Base-by-base conservation (phyloP, 148 eudicot genomes). In the Amaranthus palmeri region DNA sequence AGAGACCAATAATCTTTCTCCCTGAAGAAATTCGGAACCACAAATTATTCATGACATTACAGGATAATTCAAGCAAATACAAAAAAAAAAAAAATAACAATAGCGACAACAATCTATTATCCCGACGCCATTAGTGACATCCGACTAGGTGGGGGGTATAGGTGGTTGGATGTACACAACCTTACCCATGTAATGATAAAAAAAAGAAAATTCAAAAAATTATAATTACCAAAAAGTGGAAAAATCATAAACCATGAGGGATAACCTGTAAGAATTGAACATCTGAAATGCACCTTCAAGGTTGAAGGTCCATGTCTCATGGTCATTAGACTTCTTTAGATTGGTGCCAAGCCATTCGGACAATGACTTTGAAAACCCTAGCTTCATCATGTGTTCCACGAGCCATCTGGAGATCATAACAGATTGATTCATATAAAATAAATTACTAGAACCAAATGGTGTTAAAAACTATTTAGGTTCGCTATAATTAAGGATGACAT, bases 331-430 rank as follows among this genome's bases (percentile, higher is more conserved):
- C 77, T 85, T 87, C 79, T 81, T 92, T 61, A 96, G 85, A 76
- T 92, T 96, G 73, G 83, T 96, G 45, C 96, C 99, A 42, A 96
- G 76, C 97, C 99, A 96, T 61, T 96, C 91, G 3, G 97, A 87
- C 72, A 96, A 68, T 44, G 97, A 87, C 89, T 79, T 90, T 14
- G 99, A 88, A 82, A 96, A 96, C 44, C 99, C 99, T 71, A 92
- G 88, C 68, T 83, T 73, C 61, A 85, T 58, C 96, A 96, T 82
- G 82, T 96, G 93, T 61, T 96, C 92, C 43, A 96, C 99, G 75
- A 96, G 86, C 99, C 99, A 96, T 75, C 98, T 95, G 68, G 53
- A 80, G 51, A 78, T 67, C 51, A 70, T 59, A 74, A 60, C 17
- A 10, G 2, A 74, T 41, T 69, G 9, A 49, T 57, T 25, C 36